A percentile compares a stretch with the other conserved stretches of the same genome.
Conservation (phyloP, 1,139 yeast species). For the Debaryomycetaceae sp. region DNA sequence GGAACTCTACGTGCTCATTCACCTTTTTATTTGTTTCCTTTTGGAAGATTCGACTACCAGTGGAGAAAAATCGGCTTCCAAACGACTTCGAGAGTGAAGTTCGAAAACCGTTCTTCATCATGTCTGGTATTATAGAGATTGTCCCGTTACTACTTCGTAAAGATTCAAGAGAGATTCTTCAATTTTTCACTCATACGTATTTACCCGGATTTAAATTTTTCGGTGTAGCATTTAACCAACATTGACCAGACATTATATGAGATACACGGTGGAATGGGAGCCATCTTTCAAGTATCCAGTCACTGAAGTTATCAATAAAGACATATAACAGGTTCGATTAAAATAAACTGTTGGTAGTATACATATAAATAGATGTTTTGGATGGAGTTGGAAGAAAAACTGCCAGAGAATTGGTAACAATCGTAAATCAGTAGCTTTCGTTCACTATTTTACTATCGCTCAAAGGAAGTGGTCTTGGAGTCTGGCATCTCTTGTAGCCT, state of each 20-base stretch:
- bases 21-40: slow-evolving; percentile 12
- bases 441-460: not conserved
- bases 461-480: not conserved
- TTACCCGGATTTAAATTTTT: slow-evolving; percentile 4
- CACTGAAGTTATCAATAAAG: too few species aligned
- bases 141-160: not conserved
- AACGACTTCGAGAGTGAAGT: not conserved
- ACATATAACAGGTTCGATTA: too few species aligned
- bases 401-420: not conserved
- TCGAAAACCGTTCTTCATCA: slow-evolving; percentile 2
- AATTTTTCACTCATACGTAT: slow-evolving; percentile 2
- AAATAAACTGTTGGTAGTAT: not conserved
- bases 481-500: slow-evolving; percentile 21
- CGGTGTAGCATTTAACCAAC: not conserved
- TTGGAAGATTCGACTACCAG: slow-evolving; percentile 1
- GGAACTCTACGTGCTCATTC: slow-evolving; percentile 52
- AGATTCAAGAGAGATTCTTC: not conserved
- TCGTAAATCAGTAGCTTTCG: not conserved
- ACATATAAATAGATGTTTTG: not conserved
- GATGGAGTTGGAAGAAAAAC: not conserved
- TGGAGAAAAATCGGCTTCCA: slow-evolving; percentile 4
- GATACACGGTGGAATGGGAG: too few species aligned
- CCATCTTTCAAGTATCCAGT: too few species aligned
- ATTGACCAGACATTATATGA: too few species aligned
- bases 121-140: not conserved